A percentile compares a stretch with the other conserved stretches of the same genome.
Evolutionary conservation across 139 green algal species (phyloP).

Genomic region (Asterochloris sp.): DNA sequence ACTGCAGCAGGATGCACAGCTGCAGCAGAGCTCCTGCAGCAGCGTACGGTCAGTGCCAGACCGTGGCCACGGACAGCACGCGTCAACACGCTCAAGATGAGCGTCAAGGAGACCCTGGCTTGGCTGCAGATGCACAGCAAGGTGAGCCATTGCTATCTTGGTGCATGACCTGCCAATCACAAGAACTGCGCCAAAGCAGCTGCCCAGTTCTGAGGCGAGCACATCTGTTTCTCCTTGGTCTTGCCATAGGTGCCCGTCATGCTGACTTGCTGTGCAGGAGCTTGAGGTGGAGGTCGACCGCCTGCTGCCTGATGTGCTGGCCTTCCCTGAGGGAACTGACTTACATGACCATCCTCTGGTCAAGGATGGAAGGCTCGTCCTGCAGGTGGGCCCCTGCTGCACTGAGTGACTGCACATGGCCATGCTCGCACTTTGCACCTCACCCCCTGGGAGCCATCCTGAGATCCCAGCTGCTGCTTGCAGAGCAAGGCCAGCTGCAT

Average conservation of each 20-base stretch:
- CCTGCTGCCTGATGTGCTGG: conserved; percentile 78
- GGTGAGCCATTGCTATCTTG: too few relatives aligned
- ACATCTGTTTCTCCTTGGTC: background rate
- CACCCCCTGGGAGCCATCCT: background rate
- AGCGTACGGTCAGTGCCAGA: background rate
- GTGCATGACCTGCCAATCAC: too few relatives aligned
- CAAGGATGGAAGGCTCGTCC: conserved; percentile 58
- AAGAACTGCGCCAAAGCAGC: background rate
- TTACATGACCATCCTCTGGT: conserved; percentile 89
- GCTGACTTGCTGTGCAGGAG: background rate
- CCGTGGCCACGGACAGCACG: conserved; percentile 28
- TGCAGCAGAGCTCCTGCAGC: conserved; percentile 28
- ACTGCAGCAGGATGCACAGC: conserved; percentile 5
- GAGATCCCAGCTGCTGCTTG: background rate
- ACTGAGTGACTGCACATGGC: background rate
- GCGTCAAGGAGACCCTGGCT: conserved; percentile 48
- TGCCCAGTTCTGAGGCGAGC: background rate
- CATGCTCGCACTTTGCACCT: too few relatives aligned
- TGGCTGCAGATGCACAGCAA: conserved; percentile 35
- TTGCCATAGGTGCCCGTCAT: too few relatives aligned
- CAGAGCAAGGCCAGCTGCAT: conserved; percentile 88
- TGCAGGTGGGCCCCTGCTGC: conserved; percentile 47
- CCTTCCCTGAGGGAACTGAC: conserved; percentile 79
- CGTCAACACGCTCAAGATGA: conserved; percentile 73
- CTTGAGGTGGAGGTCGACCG: conserved; percentile 31